phyloP scores from a whole-genome alignment of 768 basidiomycete genomes.

The Hebeloma cylindrosporum region DNA sequence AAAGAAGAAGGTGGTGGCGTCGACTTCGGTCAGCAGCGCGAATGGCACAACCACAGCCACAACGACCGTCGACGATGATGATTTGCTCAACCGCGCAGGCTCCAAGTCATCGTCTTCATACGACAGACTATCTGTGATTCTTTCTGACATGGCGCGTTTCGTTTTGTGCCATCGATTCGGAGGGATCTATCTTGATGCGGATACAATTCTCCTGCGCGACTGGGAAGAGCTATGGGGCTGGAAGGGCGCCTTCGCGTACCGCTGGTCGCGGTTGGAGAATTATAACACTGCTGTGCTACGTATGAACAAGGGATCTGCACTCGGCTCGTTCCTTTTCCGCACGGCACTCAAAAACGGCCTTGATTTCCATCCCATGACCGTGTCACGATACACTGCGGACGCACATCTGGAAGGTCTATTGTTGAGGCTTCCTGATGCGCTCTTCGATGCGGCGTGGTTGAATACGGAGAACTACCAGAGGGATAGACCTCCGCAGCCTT shows the following conservation, averaged over 20 bases:
- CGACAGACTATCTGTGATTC: conserved; percentile 87
- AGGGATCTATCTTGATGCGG: conserved; percentile 92
- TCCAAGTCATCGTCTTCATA: conserved; percentile 87
- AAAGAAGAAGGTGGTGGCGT: conserved; percentile 34
- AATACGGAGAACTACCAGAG: conserved; percentile 89
- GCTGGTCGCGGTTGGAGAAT: conserved; percentile 89
- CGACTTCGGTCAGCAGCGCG: conserved; percentile 42
- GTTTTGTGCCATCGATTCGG: conserved; percentile 92
- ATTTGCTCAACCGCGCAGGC: conserved; percentile 72
- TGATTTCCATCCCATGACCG: conserved; percentile 95
- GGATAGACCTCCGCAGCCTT: conserved; percentile 91
- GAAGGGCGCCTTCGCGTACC: conserved; percentile 92
- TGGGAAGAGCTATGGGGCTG: conserved; percentile 98
- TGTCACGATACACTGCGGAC: conserved; percentile 82
- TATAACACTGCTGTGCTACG: conserved; percentile 94
- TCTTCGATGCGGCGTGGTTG: conserved; percentile 94
- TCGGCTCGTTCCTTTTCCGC: conserved; percentile 89
- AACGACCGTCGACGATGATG: conserved; percentile 47
- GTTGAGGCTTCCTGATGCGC: conserved; percentile 81
- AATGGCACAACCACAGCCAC: conserved; percentile 49
- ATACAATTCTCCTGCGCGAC: conserved; percentile 88
- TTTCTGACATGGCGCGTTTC: conserved; percentile 97
- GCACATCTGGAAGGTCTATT: conserved; percentile 76
- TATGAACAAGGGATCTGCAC: conserved; percentile 84
- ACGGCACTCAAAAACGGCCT: conserved; percentile 89